A percentile compares a stretch with the other conserved stretches of the same genome.
Conservation (phyloP, 768 basidiomycete species). For the Chalciporus pseudorubinellus region DNA sequence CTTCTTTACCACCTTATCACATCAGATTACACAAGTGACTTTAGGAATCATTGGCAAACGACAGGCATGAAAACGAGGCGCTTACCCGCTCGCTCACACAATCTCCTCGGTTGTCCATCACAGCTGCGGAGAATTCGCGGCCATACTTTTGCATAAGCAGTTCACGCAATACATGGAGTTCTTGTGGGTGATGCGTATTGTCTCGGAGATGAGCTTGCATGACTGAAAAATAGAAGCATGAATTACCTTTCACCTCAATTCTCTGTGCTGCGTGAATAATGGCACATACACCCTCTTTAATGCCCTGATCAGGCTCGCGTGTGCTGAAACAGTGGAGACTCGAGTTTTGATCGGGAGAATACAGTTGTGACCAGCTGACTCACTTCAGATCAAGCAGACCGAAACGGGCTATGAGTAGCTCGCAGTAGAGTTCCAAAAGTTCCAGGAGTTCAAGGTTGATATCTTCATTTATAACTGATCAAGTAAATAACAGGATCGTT, state of each 20-base stretch:
- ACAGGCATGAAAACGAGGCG: not conserved
- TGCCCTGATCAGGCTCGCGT: conserved; percentile 83
- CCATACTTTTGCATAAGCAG: conserved; percentile 96
- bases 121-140: conserved; percentile 80
- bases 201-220: conserved; percentile 2
- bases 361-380: conserved; percentile 23
- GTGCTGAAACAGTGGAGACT: conserved; percentile 41
- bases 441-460: conserved; percentile 86
- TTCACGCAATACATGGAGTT: conserved; percentile 87
- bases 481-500: conserved; percentile 8
- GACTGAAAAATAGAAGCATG: not conserved
- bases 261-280: conserved; percentile 90
- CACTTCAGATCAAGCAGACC: conserved; percentile 88
- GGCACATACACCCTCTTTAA: conserved; percentile 82
- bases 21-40: conserved; percentile 1
- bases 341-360: conserved; percentile 6
- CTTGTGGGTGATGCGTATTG: conserved; percentile 37
- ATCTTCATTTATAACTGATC: conserved; percentile 77
- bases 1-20: conserved; percentile 69
- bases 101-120: conserved; percentile 80
- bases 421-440: conserved; percentile 90
- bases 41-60: not conserved
- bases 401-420: conserved; percentile 90
- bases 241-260: conserved; percentile 81
- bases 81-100: conserved; percentile 84